Percentiles rank a stretch among this genome's conserved stretches.
phyloP scores from a whole-genome alignment of 106 monocot genomes.

The Acorus calamus region DNA sequence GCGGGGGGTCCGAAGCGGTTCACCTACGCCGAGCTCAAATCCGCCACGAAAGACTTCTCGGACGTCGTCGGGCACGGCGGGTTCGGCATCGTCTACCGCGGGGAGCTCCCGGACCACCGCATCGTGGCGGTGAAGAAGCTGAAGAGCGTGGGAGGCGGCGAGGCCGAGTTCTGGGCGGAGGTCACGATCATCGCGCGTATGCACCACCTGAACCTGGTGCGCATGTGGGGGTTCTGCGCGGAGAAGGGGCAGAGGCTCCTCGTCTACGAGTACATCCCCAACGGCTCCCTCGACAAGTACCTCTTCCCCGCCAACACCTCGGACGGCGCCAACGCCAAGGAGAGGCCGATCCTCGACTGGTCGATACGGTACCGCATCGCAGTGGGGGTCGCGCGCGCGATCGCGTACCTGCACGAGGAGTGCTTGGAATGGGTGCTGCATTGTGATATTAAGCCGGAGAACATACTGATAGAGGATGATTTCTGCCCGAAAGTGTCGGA shows the following conservation, averaged over 20 bases:
- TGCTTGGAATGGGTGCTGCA: conserved; percentile 89
- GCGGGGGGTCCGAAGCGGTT: conserved; percentile 51
- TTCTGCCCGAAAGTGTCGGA: conserved; percentile 89
- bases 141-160: conserved; percentile 29
- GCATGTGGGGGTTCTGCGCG: conserved; percentile 86
- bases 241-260: conserved; percentile 70
- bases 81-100: conserved; percentile 45
- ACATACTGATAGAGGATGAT: conserved; percentile 70
- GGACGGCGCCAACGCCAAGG: neutral
- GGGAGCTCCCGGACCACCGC: conserved; percentile 41
- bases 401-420: conserved; percentile 83
- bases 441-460: conserved; percentile 88
- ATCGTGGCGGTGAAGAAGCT: conserved; percentile 51
- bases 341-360: conserved; percentile 40
- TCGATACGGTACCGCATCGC: conserved; percentile 64
- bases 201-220: conserved; percentile 84
- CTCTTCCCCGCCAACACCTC: conserved; percentile 27
- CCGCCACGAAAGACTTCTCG: conserved; percentile 54
- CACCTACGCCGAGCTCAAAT: conserved; percentile 44
- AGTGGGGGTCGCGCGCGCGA: conserved; percentile 64
- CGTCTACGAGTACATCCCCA: conserved; percentile 76
- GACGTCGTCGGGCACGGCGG: conserved; percentile 40
- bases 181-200: conserved; percentile 71
- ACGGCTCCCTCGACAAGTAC: conserved; percentile 65
- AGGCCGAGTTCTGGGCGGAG: conserved; percentile 76